phyloP scores from a whole-genome alignment of 78 protist genomes.

The Polysphondylium violaceum region DNA sequence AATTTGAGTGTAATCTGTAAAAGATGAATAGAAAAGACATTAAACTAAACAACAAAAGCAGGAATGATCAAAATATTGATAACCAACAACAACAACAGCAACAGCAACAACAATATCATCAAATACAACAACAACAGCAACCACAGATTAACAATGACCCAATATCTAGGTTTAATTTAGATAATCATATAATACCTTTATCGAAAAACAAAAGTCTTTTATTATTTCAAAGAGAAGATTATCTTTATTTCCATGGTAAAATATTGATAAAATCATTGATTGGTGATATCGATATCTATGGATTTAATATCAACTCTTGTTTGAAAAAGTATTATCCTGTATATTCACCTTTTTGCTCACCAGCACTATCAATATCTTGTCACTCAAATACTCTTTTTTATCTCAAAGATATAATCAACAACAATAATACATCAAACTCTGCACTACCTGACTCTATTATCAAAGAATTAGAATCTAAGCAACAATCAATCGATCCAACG shows the following conservation, averaged over 20 bases:
- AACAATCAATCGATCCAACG: neutral
- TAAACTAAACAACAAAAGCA: neutral
- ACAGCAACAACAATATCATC: conserved; percentile 24
- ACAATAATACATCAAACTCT: neutral
- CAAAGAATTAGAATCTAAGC: neutral
- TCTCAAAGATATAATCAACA: neutral
- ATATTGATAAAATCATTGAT: neutral
- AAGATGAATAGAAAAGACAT: neutral
- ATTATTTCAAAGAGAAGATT: neutral
- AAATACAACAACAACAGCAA: neutral
- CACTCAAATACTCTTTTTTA: neutral
- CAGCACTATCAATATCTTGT: conserved; percentile 12
- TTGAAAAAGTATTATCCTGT: neutral
- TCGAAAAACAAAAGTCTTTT: neutral
- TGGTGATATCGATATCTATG: conserved; percentile 33
- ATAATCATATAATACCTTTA: no score
- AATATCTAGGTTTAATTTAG: no score
- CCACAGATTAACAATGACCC: no score
- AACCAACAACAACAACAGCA: neutral
- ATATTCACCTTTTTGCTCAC: conserved; percentile 64
- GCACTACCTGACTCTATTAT: conserved; percentile 1
- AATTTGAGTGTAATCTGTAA: no score
- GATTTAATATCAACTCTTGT: neutral
- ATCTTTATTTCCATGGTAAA: conserved; percentile 58
- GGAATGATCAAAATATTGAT: neutral